Evolutionary conservation across 768 basidiomycete genomes (phyloP).

Genomic region (Boletus tylopilopsis): DNA sequence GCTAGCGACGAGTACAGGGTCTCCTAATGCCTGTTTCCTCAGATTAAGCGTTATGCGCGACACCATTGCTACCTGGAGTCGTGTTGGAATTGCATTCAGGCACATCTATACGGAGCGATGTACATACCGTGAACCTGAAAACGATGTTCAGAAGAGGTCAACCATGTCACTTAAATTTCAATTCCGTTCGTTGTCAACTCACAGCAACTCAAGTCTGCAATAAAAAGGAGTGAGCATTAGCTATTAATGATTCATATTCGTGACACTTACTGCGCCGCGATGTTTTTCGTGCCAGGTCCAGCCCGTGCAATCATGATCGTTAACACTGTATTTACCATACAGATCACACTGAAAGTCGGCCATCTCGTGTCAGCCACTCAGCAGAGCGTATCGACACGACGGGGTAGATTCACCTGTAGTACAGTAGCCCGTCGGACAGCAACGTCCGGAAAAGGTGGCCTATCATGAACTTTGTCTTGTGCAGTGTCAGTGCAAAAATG

Average conservation of each 20-base stretch:
- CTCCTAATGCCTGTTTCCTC: conserved; percentile 32
- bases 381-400: neutral
- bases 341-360: conserved; percentile 32
- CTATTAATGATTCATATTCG: no score
- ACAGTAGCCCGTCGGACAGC: conserved; percentile 33
- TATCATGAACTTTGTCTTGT: conserved; percentile 23
- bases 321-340: conserved; percentile 34
- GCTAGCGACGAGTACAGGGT: neutral
- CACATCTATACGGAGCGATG: neutral
- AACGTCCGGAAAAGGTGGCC: conserved; percentile 23
- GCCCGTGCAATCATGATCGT: conserved; percentile 38
- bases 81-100: neutral
- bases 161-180: conserved; percentile 24
- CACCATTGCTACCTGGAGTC: conserved; percentile 56
- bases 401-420: conserved; percentile 28
- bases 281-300: conserved; percentile 29
- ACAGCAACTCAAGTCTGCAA: conserved; percentile 39
- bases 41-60: conserved; percentile 64
- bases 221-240: neutral
- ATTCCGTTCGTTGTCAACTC: conserved; percentile 11
- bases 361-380: neutral
- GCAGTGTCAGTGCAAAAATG: conserved; percentile 33
- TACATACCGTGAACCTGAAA: conserved; percentile 14
- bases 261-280: conserved; percentile 31
- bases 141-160: conserved; percentile 33